Evolutionary conservation across 106 monocot genomes (phyloP), one percentile per base, ranked within the genome.

Genomic region (Platanthera guangdongensis): DNA sequence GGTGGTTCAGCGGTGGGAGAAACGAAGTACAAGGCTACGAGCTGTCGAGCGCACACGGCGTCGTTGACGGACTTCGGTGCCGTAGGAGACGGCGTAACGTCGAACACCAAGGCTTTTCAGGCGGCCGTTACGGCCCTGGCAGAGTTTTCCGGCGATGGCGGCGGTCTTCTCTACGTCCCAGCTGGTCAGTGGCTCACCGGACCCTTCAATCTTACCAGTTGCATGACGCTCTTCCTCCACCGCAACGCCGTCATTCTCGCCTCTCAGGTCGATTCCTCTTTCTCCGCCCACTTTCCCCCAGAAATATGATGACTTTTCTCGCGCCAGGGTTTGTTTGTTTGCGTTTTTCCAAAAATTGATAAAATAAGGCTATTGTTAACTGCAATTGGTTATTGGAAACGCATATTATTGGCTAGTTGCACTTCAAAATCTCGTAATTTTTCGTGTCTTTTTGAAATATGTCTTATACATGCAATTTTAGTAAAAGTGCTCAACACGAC

Each of bases 21-120:
- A 14, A 47, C 3, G 53, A 55, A 70, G 57, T 81, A 81, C 51
- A 15, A 25, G 62, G 81, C 81, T 3, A 76, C 86, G 51, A 79
- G 72, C 18, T 96, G 96, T 82, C 80, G 96, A 68, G 78, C 82
- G 30, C 84, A 91, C 77, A 39, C 81, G 15, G 88, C 83, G 74
- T 87, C 88, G 30, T 32, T 96, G 68, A 21, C 80, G 74, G 93
- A 96, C 21, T 96, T 96, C 78, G 96, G 96, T 14, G 96, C 80
- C 0, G 91, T 96, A 1, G 89, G 89, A 10, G 96, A 96, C 80
- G 93, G 96, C 10, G 62, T 49, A 4, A 91, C 90, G 5, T 91
- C 87, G 45, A 96, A 96, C 89, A 96, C 93, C 48, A 60, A 65
- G 76, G 91, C 91, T 1, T 92, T 92, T 77, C 76, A 51, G 51